Evolutionary conservation across 2,329 filamentous ascomycete genomes (phyloP).

Genomic region (Epichloe gansuensis): DNA sequence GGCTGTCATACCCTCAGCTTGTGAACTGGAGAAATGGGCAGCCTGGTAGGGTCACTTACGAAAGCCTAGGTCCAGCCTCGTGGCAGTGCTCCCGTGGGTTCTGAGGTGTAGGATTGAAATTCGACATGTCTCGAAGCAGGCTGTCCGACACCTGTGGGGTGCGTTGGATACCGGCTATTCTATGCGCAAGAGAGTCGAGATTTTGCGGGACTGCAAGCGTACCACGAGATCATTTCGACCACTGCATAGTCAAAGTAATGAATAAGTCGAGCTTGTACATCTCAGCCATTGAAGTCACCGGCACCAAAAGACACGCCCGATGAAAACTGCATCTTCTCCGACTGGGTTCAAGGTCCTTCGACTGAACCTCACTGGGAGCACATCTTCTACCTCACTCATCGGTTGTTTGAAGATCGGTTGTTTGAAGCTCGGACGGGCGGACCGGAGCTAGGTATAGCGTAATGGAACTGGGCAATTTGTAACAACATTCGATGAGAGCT

Average conservation of each 20-base stretch:
- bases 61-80: too few relatives aligned
- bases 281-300: constrained; percentile 30
- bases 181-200: constrained; percentile 43
- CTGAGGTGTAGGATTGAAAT: too few relatives aligned
- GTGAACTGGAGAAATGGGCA: too few relatives aligned
- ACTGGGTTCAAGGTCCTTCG: constrained; percentile 39
- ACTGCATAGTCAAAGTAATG: constrained; percentile 36
- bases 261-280: constrained; percentile 35
- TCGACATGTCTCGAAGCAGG: constrained; percentile 37
- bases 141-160: constrained; percentile 66
- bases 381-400: constrained; percentile 47
- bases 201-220: constrained; percentile 45
- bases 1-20: neutral
- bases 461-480: too few relatives aligned
- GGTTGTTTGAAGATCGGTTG: constrained; percentile 56
- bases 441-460: too few relatives aligned
- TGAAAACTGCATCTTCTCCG: constrained; percentile 43
- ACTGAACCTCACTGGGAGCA: constrained; percentile 42
- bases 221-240: constrained; percentile 43
- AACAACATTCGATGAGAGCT: too few relatives aligned
- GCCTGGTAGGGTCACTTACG: too few relatives aligned
- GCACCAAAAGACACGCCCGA: constrained; percentile 27
- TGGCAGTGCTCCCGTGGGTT: too few relatives aligned
- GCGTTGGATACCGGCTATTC: constrained; percentile 57
- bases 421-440: constrained; percentile 42